These are phyloP conservation scores for Candida koratica DNA, from an alignment of 805 yeast species.

Conservation along the genomic window DNA sequence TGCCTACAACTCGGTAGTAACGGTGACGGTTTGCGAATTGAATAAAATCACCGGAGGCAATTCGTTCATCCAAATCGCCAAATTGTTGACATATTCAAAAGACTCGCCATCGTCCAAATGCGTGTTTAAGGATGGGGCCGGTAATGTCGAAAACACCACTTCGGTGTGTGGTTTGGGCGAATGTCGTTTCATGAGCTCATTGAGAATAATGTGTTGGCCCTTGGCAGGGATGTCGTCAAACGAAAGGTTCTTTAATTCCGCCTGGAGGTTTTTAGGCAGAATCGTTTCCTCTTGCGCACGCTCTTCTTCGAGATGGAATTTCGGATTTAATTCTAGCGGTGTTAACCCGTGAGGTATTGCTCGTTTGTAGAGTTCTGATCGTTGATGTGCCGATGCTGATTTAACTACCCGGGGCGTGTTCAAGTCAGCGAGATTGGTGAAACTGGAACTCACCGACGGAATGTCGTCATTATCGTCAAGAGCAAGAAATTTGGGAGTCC, in stretches of 20 bases:
- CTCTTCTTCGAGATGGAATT: conserved; percentile 1
- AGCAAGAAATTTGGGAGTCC: conserved; percentile 32
- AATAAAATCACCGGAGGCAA: conserved; percentile 80
- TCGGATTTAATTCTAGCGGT: not conserved
- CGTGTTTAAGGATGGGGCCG: conserved; percentile 82
- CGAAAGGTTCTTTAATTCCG: conserved; percentile 39
- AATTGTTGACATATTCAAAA: conserved; percentile 66
- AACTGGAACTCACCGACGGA: conserved; percentile 15
- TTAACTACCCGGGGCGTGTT: conserved; percentile 4
- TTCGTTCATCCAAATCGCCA: conserved; percentile 76
- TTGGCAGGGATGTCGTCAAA: conserved; percentile 89
- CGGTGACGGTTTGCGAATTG: conserved; percentile 93
- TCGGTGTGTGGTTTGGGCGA: conserved; percentile 56
- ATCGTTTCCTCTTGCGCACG: conserved; percentile 11
- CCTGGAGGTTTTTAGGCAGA: conserved; percentile 34
- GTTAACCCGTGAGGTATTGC: not conserved
- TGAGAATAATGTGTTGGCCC: conserved; percentile 84
- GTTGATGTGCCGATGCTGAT: conserved; percentile 7
- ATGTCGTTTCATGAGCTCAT: conserved; percentile 70
- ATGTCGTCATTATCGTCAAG: conserved; percentile 19
- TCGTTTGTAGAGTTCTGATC: conserved; percentile 8
- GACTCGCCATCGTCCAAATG: conserved; percentile 67
- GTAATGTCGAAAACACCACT: conserved; percentile 82
- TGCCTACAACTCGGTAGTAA: conserved; percentile 75
- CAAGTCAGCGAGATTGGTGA: conserved; percentile 11